Evolutionary conservation across 306 rosid genomes (phyloP), one percentile per base, ranked within the genome.

Genomic region (Prosopis cineraria): DNA sequence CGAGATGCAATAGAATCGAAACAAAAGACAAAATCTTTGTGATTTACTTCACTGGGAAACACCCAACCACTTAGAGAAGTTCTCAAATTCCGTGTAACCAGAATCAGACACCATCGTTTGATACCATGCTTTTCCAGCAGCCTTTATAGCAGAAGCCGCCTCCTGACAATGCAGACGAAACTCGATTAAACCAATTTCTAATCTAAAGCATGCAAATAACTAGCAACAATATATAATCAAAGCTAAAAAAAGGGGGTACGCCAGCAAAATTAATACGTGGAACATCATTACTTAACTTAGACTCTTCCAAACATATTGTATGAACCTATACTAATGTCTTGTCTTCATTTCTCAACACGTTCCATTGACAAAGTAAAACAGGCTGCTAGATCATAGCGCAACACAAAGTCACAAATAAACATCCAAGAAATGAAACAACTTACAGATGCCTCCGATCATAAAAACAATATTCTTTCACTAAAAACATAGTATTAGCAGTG

Each of bases 101-200:
- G 87, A 81, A 33, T 90, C 96, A 0, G 96, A 91, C 58, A 91
- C 85, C 96, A 91, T 88, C 1, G 96, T 91, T 58, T 85, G 83
- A 58, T 88, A 89, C 93, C 91, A 91, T 3, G 89, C 87, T n/a
- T 91, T 91, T 10, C 96, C 96, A 0, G 96, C 93, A n/a, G 93
- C 88, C 82, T 73, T 84, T 48, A 88, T 76, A 3, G 85, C 82
- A 30, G 78, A 1, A 24, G 90, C 91, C n/a, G 85, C 93, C 86
- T 87, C 96, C 93, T 91, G 87, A 6, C 0, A 20, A 2, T 4
- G 29, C 45, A 41, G 37, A 13, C 25, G n/a, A 24, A 48, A 19
- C n/a, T 19, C 29, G 40, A 50, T 48, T 50, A 10, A 50, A 70
- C 33, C 24, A 13, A 24, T 4, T 19, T 20, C 39, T 55, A 59